Evolutionary conservation across 2,329 filamentous ascomycete species (phyloP).

Genomic region (Diaporthe sp.): DNA sequence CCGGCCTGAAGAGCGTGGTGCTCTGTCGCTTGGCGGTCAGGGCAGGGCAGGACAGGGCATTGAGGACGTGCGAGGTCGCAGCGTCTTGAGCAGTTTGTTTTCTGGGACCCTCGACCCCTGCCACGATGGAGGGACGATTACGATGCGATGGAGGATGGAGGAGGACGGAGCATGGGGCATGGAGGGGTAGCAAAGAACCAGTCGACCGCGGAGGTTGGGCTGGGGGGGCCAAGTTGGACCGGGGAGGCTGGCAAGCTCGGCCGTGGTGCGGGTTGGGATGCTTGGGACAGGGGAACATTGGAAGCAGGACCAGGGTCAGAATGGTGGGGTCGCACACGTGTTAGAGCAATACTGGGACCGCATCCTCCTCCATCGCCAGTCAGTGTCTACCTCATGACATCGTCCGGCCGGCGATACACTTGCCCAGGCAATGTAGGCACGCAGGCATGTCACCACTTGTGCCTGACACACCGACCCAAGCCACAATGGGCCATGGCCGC

Average conservation of each 20-base stretch:
- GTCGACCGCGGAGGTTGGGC: slow-evolving; percentile 21
- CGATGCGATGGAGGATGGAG: slow-evolving; percentile 16
- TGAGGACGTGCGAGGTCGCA: slow-evolving; percentile 27
- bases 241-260: slow-evolving; percentile 33
- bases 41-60: slow-evolving; percentile 20
- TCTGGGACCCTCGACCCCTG: slow-evolving; percentile 31
- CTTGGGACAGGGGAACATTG: slow-evolving; percentile 17
- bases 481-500: slow-evolving; percentile 23
- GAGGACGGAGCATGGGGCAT: slow-evolving; percentile 18
- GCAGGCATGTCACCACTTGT: not conserved
- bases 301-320: slow-evolving; percentile 25
- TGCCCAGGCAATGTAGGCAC: not conserved
- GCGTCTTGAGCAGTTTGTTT: slow-evolving; percentile 20
- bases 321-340: slow-evolving; percentile 44
- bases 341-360: slow-evolving; percentile 41
- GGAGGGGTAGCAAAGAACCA: slow-evolving; percentile 32
- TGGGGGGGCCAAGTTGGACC: slow-evolving; percentile 14
- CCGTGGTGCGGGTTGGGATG: slow-evolving; percentile 27
- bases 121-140: slow-evolving; percentile 25
- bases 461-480: slow-evolving; percentile 31
- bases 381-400: slow-evolving; percentile 28
- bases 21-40: slow-evolving; percentile 33
- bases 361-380: slow-evolving; percentile 30
- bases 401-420: not conserved
- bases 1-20: slow-evolving; percentile 21